These are phyloP conservation scores for Heliosperma pusillum DNA, from an alignment of 148 eudicot species.

Conservation along the genomic window DNA sequence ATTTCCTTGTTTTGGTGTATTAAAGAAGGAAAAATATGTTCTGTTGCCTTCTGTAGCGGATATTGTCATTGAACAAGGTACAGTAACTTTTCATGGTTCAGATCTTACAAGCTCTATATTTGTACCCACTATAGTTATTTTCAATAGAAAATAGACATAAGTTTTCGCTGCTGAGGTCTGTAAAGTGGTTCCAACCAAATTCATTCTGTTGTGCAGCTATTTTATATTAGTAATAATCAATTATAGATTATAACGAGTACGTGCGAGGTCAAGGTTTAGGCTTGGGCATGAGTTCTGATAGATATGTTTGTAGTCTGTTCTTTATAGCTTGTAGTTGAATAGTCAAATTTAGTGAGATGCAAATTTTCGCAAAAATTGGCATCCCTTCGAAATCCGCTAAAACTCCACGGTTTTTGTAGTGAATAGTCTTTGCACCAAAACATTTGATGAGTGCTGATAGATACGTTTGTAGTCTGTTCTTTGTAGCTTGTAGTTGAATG, in stretches of 20 bases:
- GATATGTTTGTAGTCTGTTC: not conserved
- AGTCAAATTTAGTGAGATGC: not conserved
- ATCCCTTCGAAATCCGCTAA: no score
- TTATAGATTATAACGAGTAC: no score
- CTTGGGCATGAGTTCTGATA: not conserved
- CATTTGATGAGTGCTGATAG: not conserved
- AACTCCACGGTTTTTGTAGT: no score
- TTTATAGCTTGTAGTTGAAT: not conserved
- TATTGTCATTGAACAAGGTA: slow-evolving; percentile 90
- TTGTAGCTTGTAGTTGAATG: not conserved
- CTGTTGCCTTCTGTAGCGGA: slow-evolving; percentile 72
- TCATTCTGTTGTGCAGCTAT: not conserved
- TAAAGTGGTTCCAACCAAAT: slow-evolving; percentile 1
- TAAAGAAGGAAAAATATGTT: slow-evolving; percentile 81
- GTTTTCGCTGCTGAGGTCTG: not conserved
- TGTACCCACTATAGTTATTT: not conserved
- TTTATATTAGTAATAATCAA: not conserved
- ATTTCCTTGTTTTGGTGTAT: slow-evolving; percentile 76
- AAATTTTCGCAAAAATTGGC: no score
- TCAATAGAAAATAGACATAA: not conserved
- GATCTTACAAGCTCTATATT: not conserved
- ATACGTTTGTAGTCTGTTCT: not conserved
- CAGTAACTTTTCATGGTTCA: slow-evolving; percentile 3
- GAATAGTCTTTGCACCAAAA: no score
- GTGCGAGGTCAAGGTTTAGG: not conserved